Evolutionary conservation across 192 early-diverging fungal genomes (phyloP).

Genomic region (Gamsiella multidivaricata): DNA sequence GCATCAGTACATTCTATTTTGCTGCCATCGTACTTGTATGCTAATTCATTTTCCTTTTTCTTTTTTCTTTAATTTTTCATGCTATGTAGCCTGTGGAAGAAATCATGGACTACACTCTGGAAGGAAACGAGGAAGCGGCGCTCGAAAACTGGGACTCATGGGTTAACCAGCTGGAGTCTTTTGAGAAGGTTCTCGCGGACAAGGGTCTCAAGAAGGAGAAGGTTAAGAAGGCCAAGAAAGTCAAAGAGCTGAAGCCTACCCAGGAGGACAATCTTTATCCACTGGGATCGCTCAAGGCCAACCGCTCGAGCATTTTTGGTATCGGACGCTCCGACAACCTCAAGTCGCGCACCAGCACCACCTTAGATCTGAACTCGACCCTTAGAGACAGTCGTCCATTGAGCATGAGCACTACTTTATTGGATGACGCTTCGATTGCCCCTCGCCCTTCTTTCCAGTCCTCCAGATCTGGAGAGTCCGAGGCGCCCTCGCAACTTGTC

Average conservation of each 20-base stretch:
- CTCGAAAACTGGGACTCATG: constrained; percentile 53
- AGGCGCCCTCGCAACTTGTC: constrained; percentile 15
- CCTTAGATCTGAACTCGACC: constrained; percentile 15
- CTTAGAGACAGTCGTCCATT: constrained; percentile 25
- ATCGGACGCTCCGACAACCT: constrained; percentile 42
- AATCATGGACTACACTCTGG: constrained; percentile 23
- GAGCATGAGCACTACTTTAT: constrained; percentile 33
- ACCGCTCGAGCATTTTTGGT: constrained; percentile 42
- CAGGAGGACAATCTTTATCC: background rate
- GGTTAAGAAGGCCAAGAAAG: constrained; percentile 40
- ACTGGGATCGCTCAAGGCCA: constrained; percentile 24
- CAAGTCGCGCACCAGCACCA: constrained; percentile 25
- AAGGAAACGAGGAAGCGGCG: constrained; percentile 31
- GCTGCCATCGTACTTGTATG: background rate
- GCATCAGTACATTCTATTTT: background rate
- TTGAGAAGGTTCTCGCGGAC: constrained; percentile 37
- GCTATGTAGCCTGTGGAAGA: constrained; percentile 38
- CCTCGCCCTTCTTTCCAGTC: constrained; percentile 44
- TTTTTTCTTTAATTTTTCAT: background rate
- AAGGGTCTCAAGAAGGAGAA: constrained; percentile 48
- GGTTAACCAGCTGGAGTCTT: constrained; percentile 48
- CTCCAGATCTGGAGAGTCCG: constrained; percentile 40
- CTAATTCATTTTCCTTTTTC: background rate
- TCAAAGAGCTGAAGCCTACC: constrained; percentile 2
- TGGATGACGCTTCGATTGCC: constrained; percentile 22